These are phyloP conservation scores for Anacardium occidentale DNA, from an alignment of 345 rosid species.

Conservation along the genomic window DNA sequence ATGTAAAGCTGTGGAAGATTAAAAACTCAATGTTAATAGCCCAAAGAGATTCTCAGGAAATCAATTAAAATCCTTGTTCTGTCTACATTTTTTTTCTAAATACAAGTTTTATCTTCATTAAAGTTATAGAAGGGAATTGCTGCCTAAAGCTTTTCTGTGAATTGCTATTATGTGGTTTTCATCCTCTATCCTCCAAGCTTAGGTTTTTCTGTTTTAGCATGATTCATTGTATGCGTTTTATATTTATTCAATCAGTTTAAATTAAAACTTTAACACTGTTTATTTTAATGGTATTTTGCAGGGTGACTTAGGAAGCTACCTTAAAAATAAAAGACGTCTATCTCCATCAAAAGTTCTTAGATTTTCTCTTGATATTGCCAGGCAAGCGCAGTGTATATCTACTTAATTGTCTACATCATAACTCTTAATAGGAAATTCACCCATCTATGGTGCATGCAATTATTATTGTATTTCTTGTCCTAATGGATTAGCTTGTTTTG, in stretches of 20 bases:
- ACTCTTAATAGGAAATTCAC: not conserved
- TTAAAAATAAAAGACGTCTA: slow-evolving; percentile 87
- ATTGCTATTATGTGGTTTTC: slow-evolving; percentile 3
- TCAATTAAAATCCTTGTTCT: not conserved
- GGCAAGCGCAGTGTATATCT: slow-evolving; percentile 40
- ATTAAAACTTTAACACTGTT: not conserved
- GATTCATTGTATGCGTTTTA: not conserved
- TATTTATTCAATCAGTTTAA: not conserved
- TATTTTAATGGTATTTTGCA: slow-evolving; percentile 33
- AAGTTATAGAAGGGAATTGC: not conserved
- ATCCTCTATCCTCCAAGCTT: not conserved
- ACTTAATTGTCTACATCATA: not conserved
- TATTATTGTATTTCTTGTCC: not conserved
- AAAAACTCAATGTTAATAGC: too few species aligned
- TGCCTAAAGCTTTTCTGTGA: slow-evolving; percentile 3
- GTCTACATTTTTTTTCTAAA: slow-evolving; percentile 12
- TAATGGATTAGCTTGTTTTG: not conserved
- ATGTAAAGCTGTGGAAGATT: too few species aligned
- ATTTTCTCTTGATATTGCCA: slow-evolving; percentile 88
- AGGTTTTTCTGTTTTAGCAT: not conserved
- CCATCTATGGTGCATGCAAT: not conserved
- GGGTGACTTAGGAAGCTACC: slow-evolving; percentile 84
- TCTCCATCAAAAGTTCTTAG: slow-evolving; percentile 75
- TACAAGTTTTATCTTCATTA: not conserved
- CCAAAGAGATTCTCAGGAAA: not conserved